phyloP scores from a whole-genome alignment of 179 eudicot genomes.

The Carnegiea gigantea region DNA sequence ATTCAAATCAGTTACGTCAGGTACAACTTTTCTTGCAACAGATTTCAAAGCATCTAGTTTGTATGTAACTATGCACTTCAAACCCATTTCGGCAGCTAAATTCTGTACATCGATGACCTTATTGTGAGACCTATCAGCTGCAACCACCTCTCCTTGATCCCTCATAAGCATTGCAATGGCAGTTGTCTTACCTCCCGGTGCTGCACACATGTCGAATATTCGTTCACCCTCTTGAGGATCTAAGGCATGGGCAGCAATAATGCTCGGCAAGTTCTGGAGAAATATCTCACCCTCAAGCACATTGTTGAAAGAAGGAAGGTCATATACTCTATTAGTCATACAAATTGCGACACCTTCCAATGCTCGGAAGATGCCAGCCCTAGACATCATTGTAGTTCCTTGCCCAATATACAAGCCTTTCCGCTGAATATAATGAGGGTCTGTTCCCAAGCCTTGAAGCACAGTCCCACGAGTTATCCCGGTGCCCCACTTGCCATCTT shows the following conservation, averaged over 20 bases:
- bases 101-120: conserved; percentile 78
- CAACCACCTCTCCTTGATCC: conserved; percentile 87
- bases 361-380: conserved; percentile 85
- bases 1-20: too few species aligned
- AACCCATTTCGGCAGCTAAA: conserved; percentile 80
- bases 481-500: conserved; percentile 72
- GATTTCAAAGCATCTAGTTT: conserved; percentile 92
- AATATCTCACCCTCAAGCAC: conserved; percentile 92
- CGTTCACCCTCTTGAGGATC: conserved; percentile 92
- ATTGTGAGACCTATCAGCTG: conserved; percentile 92
- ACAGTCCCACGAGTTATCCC: conserved; percentile 88
- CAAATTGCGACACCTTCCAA: conserved; percentile 70
- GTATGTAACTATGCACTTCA: conserved; percentile 68
- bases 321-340: conserved; percentile 69
- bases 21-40: conserved; percentile 40
- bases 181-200: conserved; percentile 98
- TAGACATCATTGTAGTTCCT: conserved; percentile 78
- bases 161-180: conserved; percentile 93
- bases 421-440: conserved; percentile 71
- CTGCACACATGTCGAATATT: conserved; percentile 93
- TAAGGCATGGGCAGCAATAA: conserved; percentile 80
- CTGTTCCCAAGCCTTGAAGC: conserved; percentile 68
- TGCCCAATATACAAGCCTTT: conserved; percentile 84
- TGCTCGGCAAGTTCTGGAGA: conserved; percentile 96
- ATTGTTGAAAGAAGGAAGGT: conserved; percentile 79